Evolutionary conservation across 2,329 filamentous ascomycete genomes (phyloP), one percentile per base, ranked within the genome.

Genomic region (Alternaria dauci): DNA sequence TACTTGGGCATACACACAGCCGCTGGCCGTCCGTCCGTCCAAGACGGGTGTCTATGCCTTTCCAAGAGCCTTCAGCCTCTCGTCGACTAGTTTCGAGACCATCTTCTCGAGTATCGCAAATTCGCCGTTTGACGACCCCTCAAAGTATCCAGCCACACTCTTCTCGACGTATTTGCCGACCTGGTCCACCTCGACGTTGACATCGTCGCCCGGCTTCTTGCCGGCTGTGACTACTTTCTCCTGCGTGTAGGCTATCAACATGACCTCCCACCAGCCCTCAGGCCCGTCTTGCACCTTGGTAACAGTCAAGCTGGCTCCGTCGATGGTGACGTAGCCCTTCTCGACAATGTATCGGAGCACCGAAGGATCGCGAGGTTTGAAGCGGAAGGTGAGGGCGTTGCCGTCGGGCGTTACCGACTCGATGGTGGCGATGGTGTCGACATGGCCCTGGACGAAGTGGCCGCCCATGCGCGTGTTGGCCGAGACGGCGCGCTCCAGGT

Each of bases 211-310:
- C 30, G 86, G 81, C 79, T 86, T 84, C 86, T 97, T 97, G 53
- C 82, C 83, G 2, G 91, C 92, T 65, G 93, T 88, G 16, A 96
- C 90, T 16, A 99, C 89, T 79, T 91, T 91, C 80, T 94, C 92
- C 82, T 98, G 95, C 11, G 95, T 97, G 80, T 99, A 99, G 8
- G 91, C 87, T 78, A 99, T 97, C 63, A 99, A 84, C 95, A 99
- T 99, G 51, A 99, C 91, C 85, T 98, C 95, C 81, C 86, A 90
- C 87, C 90, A 97, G 78, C 93, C 96, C 42, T 90, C 89, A 67
- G 88, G 86, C 1, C 77, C 85, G 78, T 97, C 94, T 71, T 94
- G 82, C 30, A 98, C 94, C 68, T 87, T 86, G 2, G 94, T 98
- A 2, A 99, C 87, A 0, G 95, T 99, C 83, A 99, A 82, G 76